Conservation (phyloP, 2,329 filamentous ascomycete genomes). For the Stagonosporopsis chrysanthemi region DNA sequence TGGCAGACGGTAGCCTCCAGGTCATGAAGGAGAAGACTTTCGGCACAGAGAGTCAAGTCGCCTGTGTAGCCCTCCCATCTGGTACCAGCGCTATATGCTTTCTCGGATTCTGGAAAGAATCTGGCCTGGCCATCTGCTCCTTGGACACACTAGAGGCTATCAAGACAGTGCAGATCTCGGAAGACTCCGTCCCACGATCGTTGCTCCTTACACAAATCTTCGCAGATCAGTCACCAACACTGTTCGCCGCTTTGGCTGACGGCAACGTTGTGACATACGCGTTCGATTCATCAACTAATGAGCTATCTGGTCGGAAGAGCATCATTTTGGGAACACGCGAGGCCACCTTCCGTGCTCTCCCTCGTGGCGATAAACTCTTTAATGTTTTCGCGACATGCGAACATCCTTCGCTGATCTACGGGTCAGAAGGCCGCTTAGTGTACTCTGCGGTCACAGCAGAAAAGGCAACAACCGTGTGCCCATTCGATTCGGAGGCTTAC, state of each 20-base stretch:
- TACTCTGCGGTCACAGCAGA: conserved; percentile 95
- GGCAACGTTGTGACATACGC: conserved; percentile 87
- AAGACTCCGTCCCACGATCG: conserved; percentile 82
- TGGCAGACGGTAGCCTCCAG: conserved; percentile 59
- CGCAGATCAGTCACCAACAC: conserved; percentile 69
- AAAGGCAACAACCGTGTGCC: conserved; percentile 79
- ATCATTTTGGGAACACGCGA: conserved; percentile 87
- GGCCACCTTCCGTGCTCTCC: conserved; percentile 79
- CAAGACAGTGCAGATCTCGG: conserved; percentile 61
- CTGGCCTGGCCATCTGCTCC: conserved; percentile 76
- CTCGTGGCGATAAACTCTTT: conserved; percentile 68
- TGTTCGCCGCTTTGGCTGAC: conserved; percentile 91
- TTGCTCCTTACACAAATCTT: conserved; percentile 82
- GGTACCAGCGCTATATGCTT: conserved; percentile 72
- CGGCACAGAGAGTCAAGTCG: conserved; percentile 75
- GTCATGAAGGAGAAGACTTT: conserved; percentile 68
- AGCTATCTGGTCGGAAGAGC: conserved; percentile 76
- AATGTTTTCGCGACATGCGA: conserved; percentile 95
- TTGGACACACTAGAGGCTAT: conserved; percentile 71
- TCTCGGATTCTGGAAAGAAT: conserved; percentile 87
- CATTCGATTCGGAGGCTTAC: conserved; percentile 82
- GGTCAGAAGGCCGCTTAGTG: conserved; percentile 82
- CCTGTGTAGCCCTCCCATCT: conserved; percentile 79
- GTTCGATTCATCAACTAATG: conserved; percentile 67
- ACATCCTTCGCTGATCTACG: conserved; percentile 92